Evolutionary conservation across 2,329 filamentous ascomycete genomes (phyloP).

Genomic region (Lecanoromycetidae sp.): DNA sequence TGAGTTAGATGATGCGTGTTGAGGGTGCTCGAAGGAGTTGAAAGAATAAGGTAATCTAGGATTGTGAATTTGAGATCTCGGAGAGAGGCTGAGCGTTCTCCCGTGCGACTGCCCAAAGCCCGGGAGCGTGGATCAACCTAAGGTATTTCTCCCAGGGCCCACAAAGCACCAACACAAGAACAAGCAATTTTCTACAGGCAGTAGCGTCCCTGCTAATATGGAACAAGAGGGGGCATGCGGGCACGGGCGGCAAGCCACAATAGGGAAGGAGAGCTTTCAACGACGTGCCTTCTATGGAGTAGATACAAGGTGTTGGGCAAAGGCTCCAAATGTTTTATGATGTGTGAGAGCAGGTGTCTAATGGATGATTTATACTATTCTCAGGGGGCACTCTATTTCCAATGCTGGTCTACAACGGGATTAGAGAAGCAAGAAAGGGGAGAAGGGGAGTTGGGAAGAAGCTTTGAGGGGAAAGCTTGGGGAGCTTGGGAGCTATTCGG

Average conservation of each 20-base stretch:
- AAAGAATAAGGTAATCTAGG: neutral
- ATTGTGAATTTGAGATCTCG: constrained; percentile 3
- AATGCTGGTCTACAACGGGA: neutral
- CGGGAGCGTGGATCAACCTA: constrained; percentile 6
- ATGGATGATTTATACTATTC: no score
- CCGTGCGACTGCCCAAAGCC: constrained; percentile 4
- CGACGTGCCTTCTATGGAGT: no score
- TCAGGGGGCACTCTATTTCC: constrained; percentile 4
- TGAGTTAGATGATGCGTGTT: neutral
- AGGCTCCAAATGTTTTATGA: no score
- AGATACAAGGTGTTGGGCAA: constrained; percentile 2
- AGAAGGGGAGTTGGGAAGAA: constrained; percentile 3
- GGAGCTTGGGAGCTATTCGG: constrained; percentile 4
- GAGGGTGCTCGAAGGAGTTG: neutral
- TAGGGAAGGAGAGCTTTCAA: constrained; percentile 2
- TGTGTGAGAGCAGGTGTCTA: no score
- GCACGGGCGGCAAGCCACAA: constrained; percentile 12
- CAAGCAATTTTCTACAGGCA: constrained; percentile 11
- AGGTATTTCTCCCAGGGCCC: constrained; percentile 5
- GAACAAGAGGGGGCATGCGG: constrained; percentile 13
- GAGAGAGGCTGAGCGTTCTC: constrained; percentile 10
- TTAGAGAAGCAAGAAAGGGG: neutral
- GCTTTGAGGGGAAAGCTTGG: constrained; percentile 11
- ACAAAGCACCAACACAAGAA: no score
- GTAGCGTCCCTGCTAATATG: constrained; percentile 5